phyloP scores from a whole-genome alignment of 805 yeast species.

The Ogataea sp. region DNA sequence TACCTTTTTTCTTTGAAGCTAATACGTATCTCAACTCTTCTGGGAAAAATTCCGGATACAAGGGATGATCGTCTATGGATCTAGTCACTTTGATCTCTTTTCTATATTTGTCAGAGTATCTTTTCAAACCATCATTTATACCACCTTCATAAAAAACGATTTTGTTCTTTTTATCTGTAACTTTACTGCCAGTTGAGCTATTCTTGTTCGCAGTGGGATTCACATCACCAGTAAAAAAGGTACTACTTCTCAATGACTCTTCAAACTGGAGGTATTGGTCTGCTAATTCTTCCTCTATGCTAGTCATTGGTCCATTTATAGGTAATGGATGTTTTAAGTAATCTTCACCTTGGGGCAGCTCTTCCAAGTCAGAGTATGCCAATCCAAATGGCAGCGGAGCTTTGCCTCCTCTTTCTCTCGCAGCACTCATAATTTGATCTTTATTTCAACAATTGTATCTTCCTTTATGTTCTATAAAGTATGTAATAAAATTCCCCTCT shows the following conservation, averaged over 20 bases:
- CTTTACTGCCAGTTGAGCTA: slow-evolving; percentile 11
- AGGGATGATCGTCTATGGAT: slow-evolving; percentile 74
- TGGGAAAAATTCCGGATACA: slow-evolving; percentile 61
- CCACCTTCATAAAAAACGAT: slow-evolving; percentile 30
- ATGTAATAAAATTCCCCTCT: too few relatives aligned
- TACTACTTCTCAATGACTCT: slow-evolving; percentile 51
- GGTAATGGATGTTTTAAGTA: slow-evolving; percentile 43
- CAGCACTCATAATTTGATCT: too few relatives aligned
- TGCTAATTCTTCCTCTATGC: slow-evolving; percentile 43
- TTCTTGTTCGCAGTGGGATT: slow-evolving; percentile 12
- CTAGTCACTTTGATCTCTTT: slow-evolving; percentile 63
- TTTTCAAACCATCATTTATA: slow-evolving; percentile 60
- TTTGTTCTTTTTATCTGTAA: slow-evolving; percentile 13
- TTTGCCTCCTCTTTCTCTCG: slow-evolving; percentile 39
- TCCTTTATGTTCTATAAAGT: too few relatives aligned
- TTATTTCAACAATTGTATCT: too few relatives aligned
- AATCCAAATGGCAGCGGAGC: slow-evolving; percentile 60
- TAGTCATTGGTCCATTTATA: slow-evolving; percentile 49
- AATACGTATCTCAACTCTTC: slow-evolving; percentile 71
- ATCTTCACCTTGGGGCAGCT: slow-evolving; percentile 24
- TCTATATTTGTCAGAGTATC: slow-evolving; percentile 76
- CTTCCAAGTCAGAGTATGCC: slow-evolving; percentile 51
- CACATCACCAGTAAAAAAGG: slow-evolving; percentile 56
- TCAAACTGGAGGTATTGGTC: slow-evolving; percentile 48
- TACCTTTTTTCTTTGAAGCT: slow-evolving; percentile 43